Conservation (phyloP, 192 early-diverging fungal species). For the Paraglomus occultum region DNA sequence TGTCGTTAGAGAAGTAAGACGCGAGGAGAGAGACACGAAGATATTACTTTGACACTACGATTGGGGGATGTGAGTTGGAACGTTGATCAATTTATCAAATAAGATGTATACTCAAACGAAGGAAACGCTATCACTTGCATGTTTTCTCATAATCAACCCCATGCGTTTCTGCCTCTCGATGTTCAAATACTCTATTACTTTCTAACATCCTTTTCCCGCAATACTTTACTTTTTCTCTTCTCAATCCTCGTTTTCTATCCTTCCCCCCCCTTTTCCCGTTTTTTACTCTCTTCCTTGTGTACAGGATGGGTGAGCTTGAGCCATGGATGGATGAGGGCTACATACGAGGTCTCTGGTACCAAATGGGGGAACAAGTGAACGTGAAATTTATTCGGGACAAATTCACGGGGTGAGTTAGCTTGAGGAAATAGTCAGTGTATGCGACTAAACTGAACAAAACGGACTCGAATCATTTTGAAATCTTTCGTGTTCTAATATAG, state of each 20-base stretch:
- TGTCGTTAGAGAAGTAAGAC: no score
- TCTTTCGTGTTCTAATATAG: background rate
- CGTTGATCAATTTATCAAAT: no score
- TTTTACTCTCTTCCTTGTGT: background rate
- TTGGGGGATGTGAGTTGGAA: no score
- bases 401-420: conserved; percentile 64
- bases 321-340: conserved; percentile 98
- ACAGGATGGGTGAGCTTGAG: conserved; percentile 95
- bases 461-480: background rate
- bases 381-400: conserved; percentile 97
- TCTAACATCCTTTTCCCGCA: background rate
- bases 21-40: no score
- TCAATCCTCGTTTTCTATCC: background rate
- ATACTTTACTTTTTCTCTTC: background rate
- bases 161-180: background rate
- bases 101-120: background rate
- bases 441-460: no score
- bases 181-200: background rate
- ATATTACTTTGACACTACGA: no score
- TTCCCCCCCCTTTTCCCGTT: background rate
- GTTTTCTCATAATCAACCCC: background rate
- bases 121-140: background rate
- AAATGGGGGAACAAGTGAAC: conserved; percentile 77
- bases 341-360: conserved; percentile 83
- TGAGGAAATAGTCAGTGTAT: background rate